Evolutionary conservation across 1,284 basidiomycete species (phyloP).

Genomic region (Rhodotorula sp.): DNA sequence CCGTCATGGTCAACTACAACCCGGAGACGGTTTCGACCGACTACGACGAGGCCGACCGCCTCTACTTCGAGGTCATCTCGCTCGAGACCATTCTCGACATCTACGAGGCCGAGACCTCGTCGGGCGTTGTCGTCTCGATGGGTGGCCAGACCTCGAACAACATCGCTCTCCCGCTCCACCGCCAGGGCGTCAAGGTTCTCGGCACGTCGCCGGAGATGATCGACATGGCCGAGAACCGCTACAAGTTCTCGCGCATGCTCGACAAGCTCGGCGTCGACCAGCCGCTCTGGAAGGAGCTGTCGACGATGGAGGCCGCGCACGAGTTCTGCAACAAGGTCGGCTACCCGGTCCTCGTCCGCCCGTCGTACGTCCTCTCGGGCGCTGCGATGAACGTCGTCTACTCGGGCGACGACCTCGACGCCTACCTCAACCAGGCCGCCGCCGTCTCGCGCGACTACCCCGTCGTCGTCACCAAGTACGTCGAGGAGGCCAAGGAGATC

Average conservation of each 20-base stretch:
- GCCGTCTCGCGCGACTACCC: conserved; percentile 96
- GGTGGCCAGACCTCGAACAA: conserved; percentile 99
- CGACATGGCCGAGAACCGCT: conserved; percentile 97
- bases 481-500: conserved; percentile 99
- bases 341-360: conserved; percentile 93
- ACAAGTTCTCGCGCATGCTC: conserved; percentile 97
- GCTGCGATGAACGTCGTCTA: conserved; percentile 99
- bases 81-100: conserved; percentile 96
- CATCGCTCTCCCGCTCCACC: conserved; percentile 88
- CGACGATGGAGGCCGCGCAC: conserved; percentile 83
- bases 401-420: conserved; percentile 83
- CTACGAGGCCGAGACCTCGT: conserved; percentile 85
- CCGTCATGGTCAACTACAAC: conserved; percentile 99
- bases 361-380: conserved; percentile 96
- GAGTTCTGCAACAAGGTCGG: conserved; percentile 86
- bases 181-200: conserved; percentile 96
- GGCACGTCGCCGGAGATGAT: conserved; percentile 99
- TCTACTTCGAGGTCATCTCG: conserved; percentile 99
- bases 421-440: conserved; percentile 92
- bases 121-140: conserved; percentile 95
- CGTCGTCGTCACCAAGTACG: conserved; percentile 98
- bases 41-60: conserved; percentile 96
- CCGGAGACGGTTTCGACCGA: conserved; percentile 99
- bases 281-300: conserved; percentile 94
- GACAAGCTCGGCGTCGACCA: conserved; percentile 98